Base-by-base conservation (phyloP, 2,329 filamentous ascomycete genomes). In the Aspergillus floridensis region DNA sequence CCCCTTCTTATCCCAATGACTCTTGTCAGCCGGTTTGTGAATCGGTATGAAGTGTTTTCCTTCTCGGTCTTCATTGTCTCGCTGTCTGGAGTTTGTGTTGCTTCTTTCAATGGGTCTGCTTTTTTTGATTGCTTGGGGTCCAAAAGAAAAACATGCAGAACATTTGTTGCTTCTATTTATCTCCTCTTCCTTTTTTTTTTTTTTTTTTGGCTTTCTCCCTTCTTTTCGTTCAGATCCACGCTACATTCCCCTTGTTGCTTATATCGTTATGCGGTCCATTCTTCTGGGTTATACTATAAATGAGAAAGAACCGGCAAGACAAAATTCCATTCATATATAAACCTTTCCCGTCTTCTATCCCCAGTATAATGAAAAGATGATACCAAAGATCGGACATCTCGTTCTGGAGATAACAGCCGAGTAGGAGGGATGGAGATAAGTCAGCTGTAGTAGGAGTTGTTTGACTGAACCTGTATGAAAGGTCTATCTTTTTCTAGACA, bases 61-160 rank as follows among this genome's bases (percentile, higher is more conserved):
- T 35, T 44, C 38, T 44, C 38, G 38, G 38, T n/a, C 16, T 44
- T 12, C 12, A 35, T 8, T 19, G 6, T 16, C 6, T 44, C 10
- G 16, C 14, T 44, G 38, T 44, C 53, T 53, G 56, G 32, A 59
- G 58, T 59, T 59, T 50, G 49, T 59, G 51, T 61, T 60, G 61
- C 35, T 55, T 32, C 22, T 58, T 35, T 47, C 31, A 22, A 22
- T 48, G 41, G n/a, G 29, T 55, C 19, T 19, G 26, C 41, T 29
- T 29, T 35, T 11, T 29, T 29, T 35, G 12, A 16, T 48, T 32
- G 46, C 56, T 59, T 31, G 49, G 55, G 32, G 32, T 67, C 65
- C 64, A 68, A 64, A 67, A 44, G 38, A 44, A 44, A 44, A 44
- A 35, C 14, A 35, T 35, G 32, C 32, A 12, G 32, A 35, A 35